phyloP scores from a whole-genome alignment of 495 filamentous ascomycete genomes.

The Aspergillus biplanus region DNA sequence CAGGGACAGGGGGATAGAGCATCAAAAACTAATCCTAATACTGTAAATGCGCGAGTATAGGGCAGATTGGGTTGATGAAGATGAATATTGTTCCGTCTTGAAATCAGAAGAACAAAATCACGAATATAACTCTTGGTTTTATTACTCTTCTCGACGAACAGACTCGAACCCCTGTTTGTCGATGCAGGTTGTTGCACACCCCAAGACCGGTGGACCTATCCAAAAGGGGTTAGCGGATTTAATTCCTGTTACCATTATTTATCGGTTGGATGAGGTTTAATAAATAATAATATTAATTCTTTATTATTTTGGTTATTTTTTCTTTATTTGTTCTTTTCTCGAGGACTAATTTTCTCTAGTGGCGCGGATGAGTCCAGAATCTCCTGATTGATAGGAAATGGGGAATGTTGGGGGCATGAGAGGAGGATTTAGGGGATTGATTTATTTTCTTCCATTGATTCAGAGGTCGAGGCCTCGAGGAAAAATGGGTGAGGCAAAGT shows the following conservation, averaged over 20 bases:
- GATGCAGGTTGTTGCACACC: conserved; percentile 25
- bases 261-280: conserved; percentile 7
- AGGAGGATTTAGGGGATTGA: not conserved
- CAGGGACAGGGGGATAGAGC: too few species aligned
- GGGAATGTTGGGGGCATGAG: not conserved
- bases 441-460: not conserved
- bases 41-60: too few species aligned
- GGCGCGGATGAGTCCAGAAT: too few species aligned
- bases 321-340: not conserved
- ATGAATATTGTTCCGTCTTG: too few species aligned
- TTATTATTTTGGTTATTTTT: not conserved
- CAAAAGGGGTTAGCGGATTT: conserved; percentile 12
- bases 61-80: too few species aligned
- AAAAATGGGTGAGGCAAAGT: not conserved
- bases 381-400: not conserved
- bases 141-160: conserved; percentile 13
- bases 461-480: not conserved
- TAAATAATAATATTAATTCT: conserved; percentile 1
- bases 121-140: not conserved
- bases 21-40: too few species aligned
- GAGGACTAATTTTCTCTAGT: too few species aligned
- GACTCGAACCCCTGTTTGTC: conserved; percentile 27
- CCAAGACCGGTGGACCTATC: conserved; percentile 19
- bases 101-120: not conserved
- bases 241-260: not conserved